Base-by-base conservation (phyloP, 2,329 filamentous ascomycete genomes). In the Arthrobotrys megalospora region DNA sequence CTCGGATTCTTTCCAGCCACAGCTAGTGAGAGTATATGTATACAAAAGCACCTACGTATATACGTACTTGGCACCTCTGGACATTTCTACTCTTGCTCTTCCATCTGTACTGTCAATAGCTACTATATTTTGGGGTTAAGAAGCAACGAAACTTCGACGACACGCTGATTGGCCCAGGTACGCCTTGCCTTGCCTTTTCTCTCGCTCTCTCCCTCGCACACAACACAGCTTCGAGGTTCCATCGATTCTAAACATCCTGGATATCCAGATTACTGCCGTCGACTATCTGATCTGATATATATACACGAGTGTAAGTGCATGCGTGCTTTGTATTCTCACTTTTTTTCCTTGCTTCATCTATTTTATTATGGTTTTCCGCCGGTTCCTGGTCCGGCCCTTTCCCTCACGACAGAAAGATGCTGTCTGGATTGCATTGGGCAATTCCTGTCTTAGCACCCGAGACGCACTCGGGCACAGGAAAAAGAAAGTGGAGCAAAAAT, bases 361-460 rank as follows among this genome's bases (percentile, higher is more conserved):
- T 28, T 28, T 28, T 28, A 28, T 28, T 28, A 28, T 28, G 2
- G 6, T 19, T 24, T 10, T 16, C 47, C 21, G 47, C 8, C 8
- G n/a, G 10, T 16, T 24, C 48, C 21, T 53, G 3, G 11, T 11
- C 21, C 24, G 24, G 24, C 48, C 21, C 21, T 24, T 21, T 53
- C 21, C 48, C 48, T 14, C 21, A 10, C 16, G 8, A 7, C 6
- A 50, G 48, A 7, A 21, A 53, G 48, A 53, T 52, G 43, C 28
- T 11, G 10, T 45, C 34, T 16, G 36, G 50, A 24, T 52, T 53
- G 55, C 66, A 71, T 67, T 78, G 75, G 75, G 67, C 69, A 77
- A 53, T 71, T 68, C 75, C 67, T 67, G 75, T 78, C 75, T 78
- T 72, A 78, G 75, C 75, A 78, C 75, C 75, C 62, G 48, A 78